phyloP scores from a whole-genome alignment of 257 asterid species.

The Nyctanthes arbortristis region DNA sequence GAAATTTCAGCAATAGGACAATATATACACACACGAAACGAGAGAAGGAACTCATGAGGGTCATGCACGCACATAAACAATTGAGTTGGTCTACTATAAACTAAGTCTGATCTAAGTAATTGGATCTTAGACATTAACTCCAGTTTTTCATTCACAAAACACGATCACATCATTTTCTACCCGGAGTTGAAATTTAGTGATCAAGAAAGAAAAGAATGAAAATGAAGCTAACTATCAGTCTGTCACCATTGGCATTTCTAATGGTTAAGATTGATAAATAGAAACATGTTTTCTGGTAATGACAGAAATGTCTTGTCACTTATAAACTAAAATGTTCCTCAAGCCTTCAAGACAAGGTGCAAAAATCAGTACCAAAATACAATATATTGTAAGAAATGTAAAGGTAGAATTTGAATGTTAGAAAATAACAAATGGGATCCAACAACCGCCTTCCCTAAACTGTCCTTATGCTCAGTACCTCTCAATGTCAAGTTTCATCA shows the following conservation, averaged over 20 bases:
- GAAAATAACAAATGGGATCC: slow-evolving; percentile 49
- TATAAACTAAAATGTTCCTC: slow-evolving; percentile 15
- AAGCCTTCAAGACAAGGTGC: slow-evolving; percentile 23
- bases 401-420: slow-evolving; percentile 24
- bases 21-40: too few relatives aligned
- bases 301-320: slow-evolving; percentile 25
- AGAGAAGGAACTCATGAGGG: too few relatives aligned
- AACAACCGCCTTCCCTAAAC: slow-evolving; percentile 23
- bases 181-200: too few relatives aligned
- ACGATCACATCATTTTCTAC: too few relatives aligned
- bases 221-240: too few relatives aligned
- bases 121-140: too few relatives aligned
- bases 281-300: slow-evolving; percentile 22
- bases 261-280: neutral
- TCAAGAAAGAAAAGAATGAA: too few relatives aligned
- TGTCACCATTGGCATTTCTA: neutral
- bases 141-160: too few relatives aligned
- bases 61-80: too few relatives aligned
- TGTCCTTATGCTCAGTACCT: slow-evolving; percentile 46
- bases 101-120: too few relatives aligned
- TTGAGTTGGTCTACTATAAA: too few relatives aligned
- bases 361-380: slow-evolving; percentile 22
- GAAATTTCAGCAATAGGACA: too few relatives aligned
- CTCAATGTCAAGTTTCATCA: slow-evolving; percentile 54
- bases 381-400: slow-evolving; percentile 18